Evolutionary conservation across 805 yeast genomes (phyloP).

Genomic region (Starmerella vaccinii): DNA sequence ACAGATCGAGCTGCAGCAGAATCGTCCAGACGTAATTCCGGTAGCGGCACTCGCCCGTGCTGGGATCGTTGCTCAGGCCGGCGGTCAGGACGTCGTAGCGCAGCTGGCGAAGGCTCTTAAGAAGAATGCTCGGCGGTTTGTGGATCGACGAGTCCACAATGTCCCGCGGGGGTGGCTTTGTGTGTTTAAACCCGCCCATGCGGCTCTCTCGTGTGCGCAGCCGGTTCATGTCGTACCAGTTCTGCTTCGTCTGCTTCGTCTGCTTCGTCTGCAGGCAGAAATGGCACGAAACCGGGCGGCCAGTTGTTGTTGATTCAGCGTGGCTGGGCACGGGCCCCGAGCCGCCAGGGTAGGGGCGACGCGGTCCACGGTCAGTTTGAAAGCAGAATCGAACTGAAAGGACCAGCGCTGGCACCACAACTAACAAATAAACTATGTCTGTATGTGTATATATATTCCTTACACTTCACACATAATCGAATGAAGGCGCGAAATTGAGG

Average conservation of each 20-base stretch:
- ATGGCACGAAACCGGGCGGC: background rate
- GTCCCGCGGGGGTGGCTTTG: conserved; percentile 29
- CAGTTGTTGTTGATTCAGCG: conserved; percentile 2
- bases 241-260: background rate
- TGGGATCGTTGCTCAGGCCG: conserved; percentile 29
- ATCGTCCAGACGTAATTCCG: conserved; percentile 75
- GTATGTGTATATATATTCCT: too few relatives aligned
- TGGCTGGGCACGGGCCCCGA: background rate
- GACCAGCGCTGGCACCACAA: too few relatives aligned
- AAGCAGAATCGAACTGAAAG: too few relatives aligned
- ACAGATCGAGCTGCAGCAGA: conserved; percentile 43
- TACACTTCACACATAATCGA: too few relatives aligned
- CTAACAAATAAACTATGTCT: too few relatives aligned
- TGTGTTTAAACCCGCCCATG: background rate
- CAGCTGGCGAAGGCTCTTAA: conserved; percentile 44
- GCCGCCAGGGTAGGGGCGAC: background rate
- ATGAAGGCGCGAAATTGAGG: too few relatives aligned
- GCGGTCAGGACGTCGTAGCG: conserved; percentile 44
- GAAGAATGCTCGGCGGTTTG: conserved; percentile 35
- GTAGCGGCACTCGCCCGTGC: conserved; percentile 45
- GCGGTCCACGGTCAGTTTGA: too few relatives aligned
- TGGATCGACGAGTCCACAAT: conserved; percentile 41
- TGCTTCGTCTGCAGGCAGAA: background rate
- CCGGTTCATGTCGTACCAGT: background rate
- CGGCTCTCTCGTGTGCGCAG: conserved; percentile 12